phyloP scores from a whole-genome alignment of 2,329 filamentous ascomycete genomes.

The Xylaria multiplex region DNA sequence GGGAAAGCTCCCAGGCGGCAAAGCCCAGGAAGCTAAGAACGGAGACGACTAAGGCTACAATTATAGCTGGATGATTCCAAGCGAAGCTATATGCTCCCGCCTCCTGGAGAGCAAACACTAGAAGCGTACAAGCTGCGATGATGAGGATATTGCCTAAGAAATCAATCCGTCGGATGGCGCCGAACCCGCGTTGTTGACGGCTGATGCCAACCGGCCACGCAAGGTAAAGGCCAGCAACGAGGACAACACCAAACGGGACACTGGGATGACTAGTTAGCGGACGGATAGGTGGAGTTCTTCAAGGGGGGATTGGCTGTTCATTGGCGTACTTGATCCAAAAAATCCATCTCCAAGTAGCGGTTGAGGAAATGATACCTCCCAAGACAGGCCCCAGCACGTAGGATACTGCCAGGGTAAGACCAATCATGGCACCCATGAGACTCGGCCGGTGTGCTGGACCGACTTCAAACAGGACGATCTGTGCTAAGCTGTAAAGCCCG shows the following conservation, averaged over 20 bases:
- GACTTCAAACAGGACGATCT: slow-evolving; percentile 67
- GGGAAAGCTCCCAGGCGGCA: slow-evolving; percentile 60
- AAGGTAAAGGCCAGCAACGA: slow-evolving; percentile 59
- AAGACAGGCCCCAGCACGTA: slow-evolving; percentile 69
- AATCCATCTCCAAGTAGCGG: slow-evolving; percentile 66
- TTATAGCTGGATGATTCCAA: slow-evolving; percentile 64
- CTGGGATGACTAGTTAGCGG: slow-evolving; percentile 49
- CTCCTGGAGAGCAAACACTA: slow-evolving; percentile 67
- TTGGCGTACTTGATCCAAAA: slow-evolving; percentile 68
- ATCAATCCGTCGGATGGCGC: slow-evolving; percentile 60
- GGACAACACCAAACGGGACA: slow-evolving; percentile 60
- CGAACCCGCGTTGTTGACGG: slow-evolving; percentile 52
- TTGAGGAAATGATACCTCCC: slow-evolving; percentile 65
- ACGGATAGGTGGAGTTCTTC: not conserved
- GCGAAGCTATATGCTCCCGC: slow-evolving; percentile 62
- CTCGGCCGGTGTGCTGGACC: slow-evolving; percentile 63
- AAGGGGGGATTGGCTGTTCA: not conserved
- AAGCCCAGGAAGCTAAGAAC: slow-evolving; percentile 60
- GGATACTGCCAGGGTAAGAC: slow-evolving; percentile 65
- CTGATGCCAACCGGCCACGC: slow-evolving; percentile 56
- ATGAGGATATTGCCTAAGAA: slow-evolving; percentile 63
- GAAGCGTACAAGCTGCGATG: slow-evolving; percentile 61
- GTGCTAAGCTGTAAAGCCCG: slow-evolving; percentile 68
- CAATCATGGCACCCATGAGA: slow-evolving; percentile 65
- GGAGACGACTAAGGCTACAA: slow-evolving; percentile 60